Percentiles rank a stretch among this genome's conserved stretches.
Conservation (phyloP, 495 filamentous ascomycete genomes). For the Chaetomium fimeti region DNA sequence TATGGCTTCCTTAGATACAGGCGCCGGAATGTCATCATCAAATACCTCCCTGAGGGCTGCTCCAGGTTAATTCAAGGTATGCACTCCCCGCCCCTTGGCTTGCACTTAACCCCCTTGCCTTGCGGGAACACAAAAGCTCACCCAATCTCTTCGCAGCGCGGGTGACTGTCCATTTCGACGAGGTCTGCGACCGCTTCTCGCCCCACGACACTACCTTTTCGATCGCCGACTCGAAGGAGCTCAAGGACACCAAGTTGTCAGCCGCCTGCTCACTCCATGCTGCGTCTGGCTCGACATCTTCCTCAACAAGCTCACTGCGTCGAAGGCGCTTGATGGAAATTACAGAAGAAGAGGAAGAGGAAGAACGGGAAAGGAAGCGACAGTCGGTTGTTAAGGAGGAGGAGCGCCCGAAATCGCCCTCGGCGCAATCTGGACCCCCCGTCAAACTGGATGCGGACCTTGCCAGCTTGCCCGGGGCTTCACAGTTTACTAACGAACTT, state of each 20-base stretch:
- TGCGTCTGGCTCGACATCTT: slow-evolving; percentile 81
- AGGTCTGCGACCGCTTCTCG: slow-evolving; percentile 78
- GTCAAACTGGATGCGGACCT: slow-evolving; percentile 40
- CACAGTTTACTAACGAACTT: slow-evolving; percentile 40
- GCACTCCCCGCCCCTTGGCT: slow-evolving; percentile 27
- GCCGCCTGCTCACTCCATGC: slow-evolving; percentile 88
- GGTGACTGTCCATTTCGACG: slow-evolving; percentile 89
- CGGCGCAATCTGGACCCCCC: slow-evolving; percentile 22
- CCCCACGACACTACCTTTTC: slow-evolving; percentile 82
- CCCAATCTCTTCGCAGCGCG: slow-evolving; percentile 58
- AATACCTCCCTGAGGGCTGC: slow-evolving; percentile 85
- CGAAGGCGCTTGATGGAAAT: slow-evolving; percentile 81
- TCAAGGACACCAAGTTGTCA: slow-evolving; percentile 83
- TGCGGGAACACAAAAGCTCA: slow-evolving; percentile 19
- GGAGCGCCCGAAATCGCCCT: slow-evolving; percentile 17
- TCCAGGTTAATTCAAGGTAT: slow-evolving; percentile 89
- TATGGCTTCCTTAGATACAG: slow-evolving; percentile 92
- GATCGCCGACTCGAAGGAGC: slow-evolving; percentile 68
- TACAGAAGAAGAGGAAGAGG: slow-evolving; percentile 74
- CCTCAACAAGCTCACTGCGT: slow-evolving; percentile 77
- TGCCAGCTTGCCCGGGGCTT: slow-evolving; percentile 40
- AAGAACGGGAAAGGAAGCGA: slow-evolving; percentile 49
- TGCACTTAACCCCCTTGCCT: slow-evolving; percentile 8
- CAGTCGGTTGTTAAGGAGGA: slow-evolving; percentile 49
- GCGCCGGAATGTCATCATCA: slow-evolving; percentile 85